These are phyloP conservation scores for Neospermospora avenae DNA, from an alignment of 2,329 filamentous ascomycete species.

Conservation along the genomic window DNA sequence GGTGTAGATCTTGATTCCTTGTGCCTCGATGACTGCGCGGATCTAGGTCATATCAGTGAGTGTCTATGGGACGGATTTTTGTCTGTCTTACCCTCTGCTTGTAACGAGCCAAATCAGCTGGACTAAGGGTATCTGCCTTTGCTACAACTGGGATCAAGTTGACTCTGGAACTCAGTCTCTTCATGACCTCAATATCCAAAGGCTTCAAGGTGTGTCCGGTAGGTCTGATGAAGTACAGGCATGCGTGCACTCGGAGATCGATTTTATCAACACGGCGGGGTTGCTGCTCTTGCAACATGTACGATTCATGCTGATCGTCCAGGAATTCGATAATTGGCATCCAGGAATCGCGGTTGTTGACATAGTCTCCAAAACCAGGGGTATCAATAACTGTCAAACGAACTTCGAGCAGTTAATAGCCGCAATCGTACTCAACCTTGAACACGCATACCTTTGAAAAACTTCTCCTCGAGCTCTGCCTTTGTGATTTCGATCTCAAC, in stretches of 20 bases:
- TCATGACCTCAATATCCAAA: conserved; percentile 99
- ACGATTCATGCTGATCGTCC: conserved; percentile 99
- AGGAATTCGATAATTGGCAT: conserved; percentile 99
- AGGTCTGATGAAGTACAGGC: conserved; percentile 97
- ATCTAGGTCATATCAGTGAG: conserved; percentile 57
- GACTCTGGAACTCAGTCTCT: conserved; percentile 94
- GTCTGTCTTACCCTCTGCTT: conserved; percentile 75
- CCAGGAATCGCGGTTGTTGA: conserved; percentile 99
- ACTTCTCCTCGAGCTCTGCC: conserved; percentile 99
- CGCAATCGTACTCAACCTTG: neutral
- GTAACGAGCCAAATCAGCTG: conserved; percentile 85
- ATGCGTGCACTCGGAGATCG: conserved; percentile 96
- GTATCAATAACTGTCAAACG: conserved; percentile 98
- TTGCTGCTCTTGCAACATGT: conserved; percentile 99
- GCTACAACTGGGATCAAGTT: conserved; percentile 98
- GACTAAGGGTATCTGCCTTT: conserved; percentile 97
- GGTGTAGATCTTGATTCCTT: conserved; percentile 99
- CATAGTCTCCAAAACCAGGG: conserved; percentile 98
- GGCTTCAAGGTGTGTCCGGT: conserved; percentile 98
- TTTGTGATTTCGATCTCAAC: conserved; percentile 99
- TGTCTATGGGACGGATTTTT: conserved; percentile 26
- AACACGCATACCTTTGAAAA: conserved; percentile 84
- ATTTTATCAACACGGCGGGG: conserved; percentile 98
- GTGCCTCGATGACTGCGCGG: conserved; percentile 90
- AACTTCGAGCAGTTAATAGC: conserved; percentile 53